Percentiles rank a stretch among this genome's conserved stretches.
Conservation (phyloP, 495 filamentous ascomycete genomes). For the Trichoderma orchidacearum region DNA sequence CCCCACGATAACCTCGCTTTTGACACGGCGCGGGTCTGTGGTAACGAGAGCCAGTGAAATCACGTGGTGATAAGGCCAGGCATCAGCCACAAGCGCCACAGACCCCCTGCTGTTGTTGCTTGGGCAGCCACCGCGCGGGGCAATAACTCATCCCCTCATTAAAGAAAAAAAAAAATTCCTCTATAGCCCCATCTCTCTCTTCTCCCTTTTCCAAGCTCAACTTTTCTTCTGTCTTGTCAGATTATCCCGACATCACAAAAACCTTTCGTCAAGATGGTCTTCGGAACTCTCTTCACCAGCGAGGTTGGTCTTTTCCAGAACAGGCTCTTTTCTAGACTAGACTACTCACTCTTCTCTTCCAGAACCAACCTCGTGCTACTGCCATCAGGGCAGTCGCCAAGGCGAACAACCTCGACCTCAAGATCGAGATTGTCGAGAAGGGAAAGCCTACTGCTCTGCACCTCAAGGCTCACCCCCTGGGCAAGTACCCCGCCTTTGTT, state of each 20-base stretch:
- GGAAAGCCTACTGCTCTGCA: slow-evolving; percentile 54
- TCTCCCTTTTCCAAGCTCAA: slow-evolving; percentile 6
- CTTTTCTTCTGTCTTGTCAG: slow-evolving; percentile 2
- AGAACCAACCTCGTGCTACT: slow-evolving; percentile 86
- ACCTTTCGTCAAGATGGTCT: slow-evolving; percentile 71
- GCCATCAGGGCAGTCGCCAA: slow-evolving; percentile 83
- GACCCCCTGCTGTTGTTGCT: slow-evolving; percentile 8
- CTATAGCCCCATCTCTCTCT: slow-evolving; percentile 3
- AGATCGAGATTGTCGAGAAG: slow-evolving; percentile 60
- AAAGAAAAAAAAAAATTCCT: slow-evolving; percentile 6
- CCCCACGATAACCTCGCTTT: background rate
- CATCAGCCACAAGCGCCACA: background rate
- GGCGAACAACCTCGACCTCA: slow-evolving; percentile 83
- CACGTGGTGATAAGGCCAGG: background rate
- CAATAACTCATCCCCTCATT: background rate
- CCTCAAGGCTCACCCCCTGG: slow-evolving; percentile 71
- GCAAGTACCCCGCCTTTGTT: slow-evolving; percentile 84
- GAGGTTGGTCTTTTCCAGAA: slow-evolving; percentile 41
- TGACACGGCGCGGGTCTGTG: background rate
- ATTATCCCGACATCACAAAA: slow-evolving; percentile 6
- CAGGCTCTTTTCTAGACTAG: slow-evolving; percentile 4
- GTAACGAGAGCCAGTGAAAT: background rate
- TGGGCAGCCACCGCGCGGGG: background rate
- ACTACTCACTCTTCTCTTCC: slow-evolving; percentile 16
- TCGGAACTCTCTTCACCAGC: slow-evolving; percentile 92